Evolutionary conservation across 495 filamentous ascomycete genomes (phyloP).

Genomic region (Penicillium dipodomyicola): DNA sequence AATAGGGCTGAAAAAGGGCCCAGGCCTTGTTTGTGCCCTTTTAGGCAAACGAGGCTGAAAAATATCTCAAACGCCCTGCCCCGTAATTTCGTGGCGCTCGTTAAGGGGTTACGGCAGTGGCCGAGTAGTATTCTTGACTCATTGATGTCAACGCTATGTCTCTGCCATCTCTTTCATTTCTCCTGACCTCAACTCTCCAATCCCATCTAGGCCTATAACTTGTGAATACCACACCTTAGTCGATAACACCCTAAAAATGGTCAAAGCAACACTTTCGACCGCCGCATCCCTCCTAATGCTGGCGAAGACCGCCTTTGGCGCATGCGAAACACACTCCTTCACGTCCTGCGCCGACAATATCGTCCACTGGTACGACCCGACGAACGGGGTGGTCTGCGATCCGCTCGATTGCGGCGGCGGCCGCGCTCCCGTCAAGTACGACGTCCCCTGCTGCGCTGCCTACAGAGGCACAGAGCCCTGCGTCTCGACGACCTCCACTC

Average conservation of each 20-base stretch:
- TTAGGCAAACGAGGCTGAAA: no score
- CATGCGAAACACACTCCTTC: conserved; percentile 18
- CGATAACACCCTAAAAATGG: neutral
- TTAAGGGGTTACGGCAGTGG: no score
- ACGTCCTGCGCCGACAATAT: conserved; percentile 37
- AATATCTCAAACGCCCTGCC: no score
- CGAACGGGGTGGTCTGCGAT: conserved; percentile 54
- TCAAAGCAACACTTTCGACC: conserved; percentile 15
- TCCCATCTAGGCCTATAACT: no score
- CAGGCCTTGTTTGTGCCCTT: no score
- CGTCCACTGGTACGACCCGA: conserved; percentile 49
- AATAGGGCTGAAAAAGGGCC: no score
- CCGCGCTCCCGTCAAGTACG: conserved; percentile 53
- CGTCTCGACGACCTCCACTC: conserved; percentile 36
- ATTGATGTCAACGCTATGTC: no score
- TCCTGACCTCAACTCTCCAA: no score
- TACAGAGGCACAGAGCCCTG: conserved; percentile 50
- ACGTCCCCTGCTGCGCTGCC: conserved; percentile 53
- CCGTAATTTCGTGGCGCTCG: no score
- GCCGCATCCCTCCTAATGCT: conserved; percentile 19
- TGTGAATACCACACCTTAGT: no score
- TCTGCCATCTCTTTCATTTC: no score
- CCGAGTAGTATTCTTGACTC: no score
- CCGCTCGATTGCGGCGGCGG: conserved; percentile 60
- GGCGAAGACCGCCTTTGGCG: conserved; percentile 13